Percentiles rank a stretch among this genome's conserved stretches.
These are phyloP conservation scores for Yamadazyma laniorum DNA, from an alignment of 805 yeast genomes.

Conservation along the genomic window DNA sequence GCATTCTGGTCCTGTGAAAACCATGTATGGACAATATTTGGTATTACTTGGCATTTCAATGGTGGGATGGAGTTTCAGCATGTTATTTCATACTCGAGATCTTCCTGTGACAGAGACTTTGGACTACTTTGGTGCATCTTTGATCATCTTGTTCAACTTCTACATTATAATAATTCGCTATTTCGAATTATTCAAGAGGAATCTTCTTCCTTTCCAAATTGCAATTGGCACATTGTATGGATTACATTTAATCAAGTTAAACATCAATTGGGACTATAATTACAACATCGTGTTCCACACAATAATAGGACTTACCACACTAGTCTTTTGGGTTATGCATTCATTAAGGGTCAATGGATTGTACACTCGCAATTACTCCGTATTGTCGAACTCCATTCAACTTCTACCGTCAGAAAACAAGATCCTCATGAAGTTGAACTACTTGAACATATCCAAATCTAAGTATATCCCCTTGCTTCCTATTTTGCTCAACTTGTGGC, in stretches of 20 bases:
- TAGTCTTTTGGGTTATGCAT: conserved; percentile 35
- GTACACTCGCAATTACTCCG: conserved; percentile 15
- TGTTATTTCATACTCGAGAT: conserved; percentile 40
- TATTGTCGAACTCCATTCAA: conserved; percentile 36
- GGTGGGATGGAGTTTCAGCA: conserved; percentile 38
- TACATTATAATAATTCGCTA: conserved; percentile 32
- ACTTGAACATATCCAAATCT: conserved; percentile 22
- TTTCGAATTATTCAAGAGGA: conserved; percentile 23
- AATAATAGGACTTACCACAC: conserved; percentile 28
- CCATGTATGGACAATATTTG: conserved; percentile 32
- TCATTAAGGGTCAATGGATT: conserved; percentile 19
- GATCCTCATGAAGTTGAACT: conserved; percentile 30
- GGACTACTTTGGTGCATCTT: conserved; percentile 43
- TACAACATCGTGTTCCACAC: conserved; percentile 36
- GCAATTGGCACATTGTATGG: conserved; percentile 19
- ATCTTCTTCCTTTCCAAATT: conserved; percentile 19
- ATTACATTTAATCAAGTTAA: conserved; percentile 28
- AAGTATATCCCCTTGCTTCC: conserved; percentile 35
- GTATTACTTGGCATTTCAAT: conserved; percentile 25
- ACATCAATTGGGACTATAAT: conserved; percentile 36
- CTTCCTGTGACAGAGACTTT: conserved; percentile 35
- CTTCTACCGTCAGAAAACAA: conserved; percentile 40
- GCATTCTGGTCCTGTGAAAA: conserved; percentile 14
- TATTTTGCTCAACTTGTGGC: conserved; percentile 30
- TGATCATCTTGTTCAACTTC: conserved; percentile 35